These are phyloP conservation scores for Botryotinia narcissicola DNA, from an alignment of 2,329 filamentous ascomycete genomes.

Conservation along the genomic window DNA sequence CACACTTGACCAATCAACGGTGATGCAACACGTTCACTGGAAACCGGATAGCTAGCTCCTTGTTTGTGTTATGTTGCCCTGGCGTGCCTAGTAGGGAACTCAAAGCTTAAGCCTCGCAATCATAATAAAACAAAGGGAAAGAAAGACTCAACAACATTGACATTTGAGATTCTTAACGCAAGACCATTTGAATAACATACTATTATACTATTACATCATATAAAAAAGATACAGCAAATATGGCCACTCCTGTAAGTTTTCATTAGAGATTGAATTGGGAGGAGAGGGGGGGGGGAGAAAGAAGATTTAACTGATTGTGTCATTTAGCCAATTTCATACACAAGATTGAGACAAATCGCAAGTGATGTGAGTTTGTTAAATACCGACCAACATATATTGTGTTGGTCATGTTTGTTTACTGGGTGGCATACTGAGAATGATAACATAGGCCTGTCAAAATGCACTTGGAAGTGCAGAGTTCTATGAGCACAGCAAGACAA, in stretches of 20 bases:
- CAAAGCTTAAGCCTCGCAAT: neutral
- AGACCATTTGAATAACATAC: neutral
- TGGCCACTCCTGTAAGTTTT: slow-evolving; percentile 27
- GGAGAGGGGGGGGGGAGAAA: neutral
- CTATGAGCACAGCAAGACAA: slow-evolving; percentile 85
- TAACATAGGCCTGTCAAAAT: slow-evolving; percentile 71
- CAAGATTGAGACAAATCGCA: slow-evolving; percentile 80
- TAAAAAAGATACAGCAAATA: slow-evolving; percentile 20
- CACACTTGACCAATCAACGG: slow-evolving; percentile 11
- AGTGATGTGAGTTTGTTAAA: slow-evolving; percentile 60
- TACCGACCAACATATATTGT: neutral
- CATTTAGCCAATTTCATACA: slow-evolving; percentile 68
- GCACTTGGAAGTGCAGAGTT: slow-evolving; percentile 70
- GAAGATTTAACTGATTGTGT: slow-evolving; percentile 17
- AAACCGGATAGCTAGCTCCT: neutral
- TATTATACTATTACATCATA: slow-evolving; percentile 9
- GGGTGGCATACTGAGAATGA: slow-evolving; percentile 2
- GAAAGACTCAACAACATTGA: neutral
- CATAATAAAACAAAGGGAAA: neutral
- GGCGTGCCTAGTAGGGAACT: neutral
- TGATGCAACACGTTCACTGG: neutral
- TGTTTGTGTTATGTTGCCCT: neutral
- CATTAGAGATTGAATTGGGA: neutral
- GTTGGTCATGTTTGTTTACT: neutral
- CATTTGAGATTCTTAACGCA: neutral